phyloP scores from a whole-genome alignment of 1,139 yeast species.

The Saccharomyces hybrid region DNA sequence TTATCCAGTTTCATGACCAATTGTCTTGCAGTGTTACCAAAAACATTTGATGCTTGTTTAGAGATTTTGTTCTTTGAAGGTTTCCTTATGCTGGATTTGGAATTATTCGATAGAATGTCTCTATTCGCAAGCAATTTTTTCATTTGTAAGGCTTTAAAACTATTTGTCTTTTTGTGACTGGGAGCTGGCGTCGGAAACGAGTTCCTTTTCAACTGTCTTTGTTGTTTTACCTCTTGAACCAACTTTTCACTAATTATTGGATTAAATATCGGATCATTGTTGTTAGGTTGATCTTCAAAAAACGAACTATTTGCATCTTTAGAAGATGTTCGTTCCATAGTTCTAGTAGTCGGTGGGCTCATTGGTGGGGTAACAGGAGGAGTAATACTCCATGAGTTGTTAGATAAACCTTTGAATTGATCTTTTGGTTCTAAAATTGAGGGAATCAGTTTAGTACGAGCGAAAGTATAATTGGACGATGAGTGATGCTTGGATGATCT shows the following conservation, averaged over 20 bases:
- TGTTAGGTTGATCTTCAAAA: neutral
- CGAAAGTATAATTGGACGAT: neutral
- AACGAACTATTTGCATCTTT: neutral
- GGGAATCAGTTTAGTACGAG: conserved; percentile 11
- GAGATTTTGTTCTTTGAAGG: conserved; percentile 2
- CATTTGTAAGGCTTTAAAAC: conserved; percentile 31
- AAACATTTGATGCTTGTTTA: conserved; percentile 2
- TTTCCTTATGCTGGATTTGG: conserved; percentile 13
- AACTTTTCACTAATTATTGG: conserved; percentile 30
- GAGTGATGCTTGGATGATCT: neutral
- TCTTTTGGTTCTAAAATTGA: conserved; percentile 24
- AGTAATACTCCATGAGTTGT: conserved; percentile 9
- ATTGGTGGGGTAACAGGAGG: conserved; percentile 31
- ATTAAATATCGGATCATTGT: conserved; percentile 14
- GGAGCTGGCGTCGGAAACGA: conserved; percentile 6
- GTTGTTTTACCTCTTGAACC: conserved; percentile 23
- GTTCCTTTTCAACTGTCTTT: neutral
- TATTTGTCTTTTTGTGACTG: conserved; percentile 30
- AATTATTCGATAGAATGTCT: conserved; percentile 24
- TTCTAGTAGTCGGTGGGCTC: conserved; percentile 18
- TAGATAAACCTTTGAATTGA: conserved; percentile 21
- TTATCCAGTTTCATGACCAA: conserved; percentile 9
- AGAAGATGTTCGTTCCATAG: conserved; percentile 1
- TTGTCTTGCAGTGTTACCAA: conserved; percentile 7
- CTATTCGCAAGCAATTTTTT: conserved; percentile 28